These are phyloP conservation scores for Fusarium staphyleae DNA, from an alignment of 2,329 filamentous ascomycete genomes.

Conservation along the genomic window DNA sequence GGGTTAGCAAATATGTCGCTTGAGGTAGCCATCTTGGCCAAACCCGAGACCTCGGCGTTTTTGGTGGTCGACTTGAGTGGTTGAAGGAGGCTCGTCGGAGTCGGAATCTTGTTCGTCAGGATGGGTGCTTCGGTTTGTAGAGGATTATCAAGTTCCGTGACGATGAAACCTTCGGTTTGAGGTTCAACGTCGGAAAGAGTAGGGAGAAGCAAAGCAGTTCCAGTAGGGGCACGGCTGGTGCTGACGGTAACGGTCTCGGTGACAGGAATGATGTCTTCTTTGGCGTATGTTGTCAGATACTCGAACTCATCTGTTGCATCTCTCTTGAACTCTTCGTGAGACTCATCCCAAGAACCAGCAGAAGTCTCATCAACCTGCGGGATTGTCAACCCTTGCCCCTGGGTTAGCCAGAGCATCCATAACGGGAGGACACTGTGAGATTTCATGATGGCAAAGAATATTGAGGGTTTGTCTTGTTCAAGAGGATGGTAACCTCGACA, in stretches of 20 bases:
- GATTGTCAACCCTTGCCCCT: conserved; percentile 34
- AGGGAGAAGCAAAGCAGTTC: conserved; percentile 41
- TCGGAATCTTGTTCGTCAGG: conserved; percentile 44
- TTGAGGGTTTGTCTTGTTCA: conserved; percentile 6
- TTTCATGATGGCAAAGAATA: conserved; percentile 32
- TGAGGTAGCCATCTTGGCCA: conserved; percentile 40
- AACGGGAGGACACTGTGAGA: conserved; percentile 31
- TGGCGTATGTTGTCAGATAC: conserved; percentile 37
- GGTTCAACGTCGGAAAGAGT: conserved; percentile 42
- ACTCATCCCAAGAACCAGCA: conserved; percentile 11
- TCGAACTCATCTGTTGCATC: conserved; percentile 32
- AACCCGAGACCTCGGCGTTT: conserved; percentile 22
- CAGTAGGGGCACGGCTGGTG: conserved; percentile 38
- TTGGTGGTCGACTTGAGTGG: conserved; percentile 36
- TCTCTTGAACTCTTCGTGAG: conserved; percentile 29
- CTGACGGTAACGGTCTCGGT: conserved; percentile 39
- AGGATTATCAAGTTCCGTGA: conserved; percentile 35
- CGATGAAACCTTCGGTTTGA: conserved; percentile 44
- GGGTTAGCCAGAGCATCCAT: conserved; percentile 42
- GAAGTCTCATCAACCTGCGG: conserved; percentile 16
- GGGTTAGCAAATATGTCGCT: conserved; percentile 63
- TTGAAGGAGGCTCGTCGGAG: conserved; percentile 47
- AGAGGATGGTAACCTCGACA: conserved; percentile 18
- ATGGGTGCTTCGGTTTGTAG: conserved; percentile 22
- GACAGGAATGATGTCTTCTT: conserved; percentile 40